Percentiles rank a stretch among this genome's conserved stretches.
These are phyloP conservation scores for Cladochytrium replicatum DNA, from an alignment of 192 early-diverging fungal species.

Conservation along the genomic window DNA sequence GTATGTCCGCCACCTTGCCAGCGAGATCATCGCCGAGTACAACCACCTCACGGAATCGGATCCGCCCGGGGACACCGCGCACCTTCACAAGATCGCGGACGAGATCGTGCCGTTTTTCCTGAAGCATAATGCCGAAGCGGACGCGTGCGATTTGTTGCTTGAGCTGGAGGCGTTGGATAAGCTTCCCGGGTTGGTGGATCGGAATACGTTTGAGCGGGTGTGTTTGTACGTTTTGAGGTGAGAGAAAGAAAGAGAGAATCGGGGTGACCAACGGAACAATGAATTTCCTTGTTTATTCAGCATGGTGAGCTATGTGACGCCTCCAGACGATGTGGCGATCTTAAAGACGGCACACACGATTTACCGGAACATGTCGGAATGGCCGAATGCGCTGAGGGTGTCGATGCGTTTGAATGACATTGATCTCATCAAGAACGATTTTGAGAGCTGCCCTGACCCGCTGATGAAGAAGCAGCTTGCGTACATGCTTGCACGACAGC, in stretches of 20 bases:
- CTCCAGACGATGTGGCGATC: constrained; percentile 79
- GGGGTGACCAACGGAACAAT: too few relatives aligned
- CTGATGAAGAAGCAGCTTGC: constrained; percentile 91
- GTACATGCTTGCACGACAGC: constrained; percentile 83
- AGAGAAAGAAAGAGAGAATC: too few relatives aligned
- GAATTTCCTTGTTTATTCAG: not conserved
- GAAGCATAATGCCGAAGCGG: constrained; percentile 95
- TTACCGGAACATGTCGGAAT: constrained; percentile 74
- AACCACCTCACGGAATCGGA: constrained; percentile 49
- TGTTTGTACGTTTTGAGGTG: constrained; percentile 90
- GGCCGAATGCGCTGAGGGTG: constrained; percentile 73
- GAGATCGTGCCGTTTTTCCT: constrained; percentile 91
- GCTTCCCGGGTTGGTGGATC: constrained; percentile 76
- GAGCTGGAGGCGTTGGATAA: constrained; percentile 79
- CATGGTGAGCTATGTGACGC: constrained; percentile 83
- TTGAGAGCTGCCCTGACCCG: constrained; percentile 70
- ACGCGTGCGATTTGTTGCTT: constrained; percentile 91
- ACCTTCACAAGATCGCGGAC: constrained; percentile 62
- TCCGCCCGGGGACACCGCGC: constrained; percentile 34
- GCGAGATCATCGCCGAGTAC: constrained; percentile 86
- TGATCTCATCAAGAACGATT: constrained; percentile 77
- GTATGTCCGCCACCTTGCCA: constrained; percentile 90
- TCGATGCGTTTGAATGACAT: constrained; percentile 77
- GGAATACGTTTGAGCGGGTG: constrained; percentile 86
- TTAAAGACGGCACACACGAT: constrained; percentile 80